These are phyloP conservation scores for Decorospora gaudefroyi DNA, from an alignment of 2,329 filamentous ascomycete species.

Conservation along the genomic window DNA sequence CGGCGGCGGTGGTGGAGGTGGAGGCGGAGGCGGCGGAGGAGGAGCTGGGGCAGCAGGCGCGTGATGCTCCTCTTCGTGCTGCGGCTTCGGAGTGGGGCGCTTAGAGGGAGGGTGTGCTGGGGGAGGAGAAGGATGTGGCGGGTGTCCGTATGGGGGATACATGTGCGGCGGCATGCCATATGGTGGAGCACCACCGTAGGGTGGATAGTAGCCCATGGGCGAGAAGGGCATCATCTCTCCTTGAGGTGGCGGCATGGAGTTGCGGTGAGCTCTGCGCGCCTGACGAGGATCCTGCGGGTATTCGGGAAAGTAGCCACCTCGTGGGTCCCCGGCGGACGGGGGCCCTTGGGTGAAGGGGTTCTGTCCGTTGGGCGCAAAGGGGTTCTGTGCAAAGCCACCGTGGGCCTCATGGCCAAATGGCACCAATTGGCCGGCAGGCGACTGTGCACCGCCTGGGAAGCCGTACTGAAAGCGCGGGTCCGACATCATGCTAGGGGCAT, in stretches of 20 bases:
- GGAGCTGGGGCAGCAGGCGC: constrained; percentile 32
- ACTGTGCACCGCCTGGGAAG: constrained; percentile 29
- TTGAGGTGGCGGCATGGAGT: constrained; percentile 40
- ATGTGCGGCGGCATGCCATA: constrained; percentile 37
- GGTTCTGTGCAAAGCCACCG: constrained; percentile 39
- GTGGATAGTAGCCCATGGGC: constrained; percentile 35
- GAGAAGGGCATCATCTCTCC: constrained; percentile 45
- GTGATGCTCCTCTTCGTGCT: constrained; percentile 24
- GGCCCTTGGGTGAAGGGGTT: constrained; percentile 36
- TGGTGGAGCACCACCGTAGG: constrained; percentile 33
- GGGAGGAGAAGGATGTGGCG: constrained; percentile 33
- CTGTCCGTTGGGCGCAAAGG: constrained; percentile 34
- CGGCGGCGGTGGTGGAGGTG: constrained; percentile 25
- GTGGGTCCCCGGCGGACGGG: constrained; percentile 21
- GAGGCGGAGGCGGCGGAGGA: constrained; percentile 2
- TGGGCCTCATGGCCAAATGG: constrained; percentile 48
- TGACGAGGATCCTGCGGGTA: constrained; percentile 20
- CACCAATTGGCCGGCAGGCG: constrained; percentile 38
- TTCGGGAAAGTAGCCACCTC: constrained; percentile 47
- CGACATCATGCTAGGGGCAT: constrained; percentile 48
- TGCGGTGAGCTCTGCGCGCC: constrained; percentile 35
- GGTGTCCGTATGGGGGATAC: constrained; percentile 33
- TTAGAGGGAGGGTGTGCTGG: constrained; percentile 34
- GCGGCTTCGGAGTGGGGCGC: constrained; percentile 36
- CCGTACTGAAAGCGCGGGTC: constrained; percentile 36